Conservation (phyloP, 495 filamentous ascomycete species). For the Pseudoneurospora amorphoporcata region DNA sequence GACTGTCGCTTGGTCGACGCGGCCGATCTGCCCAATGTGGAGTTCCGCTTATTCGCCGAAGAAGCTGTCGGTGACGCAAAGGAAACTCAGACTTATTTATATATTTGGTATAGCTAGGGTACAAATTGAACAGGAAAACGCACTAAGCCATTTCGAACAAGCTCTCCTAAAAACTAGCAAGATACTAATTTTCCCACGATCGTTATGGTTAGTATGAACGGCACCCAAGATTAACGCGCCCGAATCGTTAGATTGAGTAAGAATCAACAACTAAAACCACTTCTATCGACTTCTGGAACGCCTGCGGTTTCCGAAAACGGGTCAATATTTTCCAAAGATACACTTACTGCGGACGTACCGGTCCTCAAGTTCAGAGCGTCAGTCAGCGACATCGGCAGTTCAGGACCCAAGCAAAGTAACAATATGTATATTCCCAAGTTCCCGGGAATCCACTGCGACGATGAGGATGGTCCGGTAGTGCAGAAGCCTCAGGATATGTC, state of each 20-base stretch:
- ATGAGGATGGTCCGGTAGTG: neutral
- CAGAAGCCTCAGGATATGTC: neutral
- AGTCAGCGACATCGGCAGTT: neutral
- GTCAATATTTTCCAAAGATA: neutral
- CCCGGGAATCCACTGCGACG: neutral
- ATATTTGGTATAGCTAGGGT: no score
- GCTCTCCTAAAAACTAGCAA: neutral
- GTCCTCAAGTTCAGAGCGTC: neutral
- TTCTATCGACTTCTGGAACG: neutral
- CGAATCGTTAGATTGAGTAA: neutral
- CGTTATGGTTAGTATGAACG: neutral
- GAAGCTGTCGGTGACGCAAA: constrained; percentile 3
- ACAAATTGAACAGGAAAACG: no score
- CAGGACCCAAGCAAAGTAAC: neutral
- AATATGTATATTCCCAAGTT: neutral
- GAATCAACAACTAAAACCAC: neutral
- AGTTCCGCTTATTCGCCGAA: neutral
- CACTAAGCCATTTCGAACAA: no score
- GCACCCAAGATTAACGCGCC: neutral
- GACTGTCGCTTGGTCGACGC: neutral
- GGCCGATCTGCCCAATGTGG: neutral
- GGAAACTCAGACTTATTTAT: no score
- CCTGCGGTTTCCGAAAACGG: neutral
- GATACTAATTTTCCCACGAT: neutral
- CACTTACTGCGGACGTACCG: neutral